These are phyloP conservation scores for Thelephora aurantiotincta DNA, from an alignment of 768 basidiomycete species.

Conservation along the genomic window DNA sequence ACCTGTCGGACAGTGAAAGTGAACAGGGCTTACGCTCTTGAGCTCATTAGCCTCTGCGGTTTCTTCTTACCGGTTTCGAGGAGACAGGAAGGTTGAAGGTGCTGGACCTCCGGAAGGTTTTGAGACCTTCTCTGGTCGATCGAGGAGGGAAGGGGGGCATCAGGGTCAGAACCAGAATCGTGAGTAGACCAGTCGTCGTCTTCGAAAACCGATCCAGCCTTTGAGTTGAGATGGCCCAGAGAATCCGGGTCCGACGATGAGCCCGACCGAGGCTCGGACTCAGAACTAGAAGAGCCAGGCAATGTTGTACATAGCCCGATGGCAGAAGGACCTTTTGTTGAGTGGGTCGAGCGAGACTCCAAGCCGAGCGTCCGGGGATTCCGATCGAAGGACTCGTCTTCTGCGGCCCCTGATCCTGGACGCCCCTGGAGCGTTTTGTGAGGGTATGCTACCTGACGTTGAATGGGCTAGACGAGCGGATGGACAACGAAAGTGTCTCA, in stretches of 20 bases:
- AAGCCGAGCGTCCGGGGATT: conserved; percentile 13
- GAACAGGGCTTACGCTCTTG: conserved; percentile 58
- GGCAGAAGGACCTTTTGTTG: conserved; percentile 1
- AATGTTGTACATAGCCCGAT: too few relatives aligned
- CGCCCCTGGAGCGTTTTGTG: too few relatives aligned
- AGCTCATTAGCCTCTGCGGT: conserved; percentile 88
- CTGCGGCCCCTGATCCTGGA: conserved; percentile 5
- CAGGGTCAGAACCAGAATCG: conserved; percentile 10
- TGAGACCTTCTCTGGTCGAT: neutral
- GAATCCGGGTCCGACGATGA: conserved; percentile 12
- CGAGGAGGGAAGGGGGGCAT: neutral
- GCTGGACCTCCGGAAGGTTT: neutral
- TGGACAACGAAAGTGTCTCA: too few relatives aligned
- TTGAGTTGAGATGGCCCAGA: conserved; percentile 8
- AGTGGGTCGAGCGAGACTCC: conserved; percentile 18
- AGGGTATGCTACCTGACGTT: too few relatives aligned
- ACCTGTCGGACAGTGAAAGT: neutral
- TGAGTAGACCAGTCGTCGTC: neutral
- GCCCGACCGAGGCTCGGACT: too few relatives aligned
- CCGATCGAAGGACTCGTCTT: neutral
- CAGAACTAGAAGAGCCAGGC: conserved; percentile 2
- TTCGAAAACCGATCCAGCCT: neutral
- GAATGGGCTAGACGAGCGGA: too few relatives aligned
- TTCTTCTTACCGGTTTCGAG: conserved; percentile 46
- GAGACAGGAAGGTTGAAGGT: conserved; percentile 67